Evolutionary conservation across 148 eudicot genomes (phyloP), one percentile per base, ranked within the genome.

Genomic region (Chenopodium album): DNA sequence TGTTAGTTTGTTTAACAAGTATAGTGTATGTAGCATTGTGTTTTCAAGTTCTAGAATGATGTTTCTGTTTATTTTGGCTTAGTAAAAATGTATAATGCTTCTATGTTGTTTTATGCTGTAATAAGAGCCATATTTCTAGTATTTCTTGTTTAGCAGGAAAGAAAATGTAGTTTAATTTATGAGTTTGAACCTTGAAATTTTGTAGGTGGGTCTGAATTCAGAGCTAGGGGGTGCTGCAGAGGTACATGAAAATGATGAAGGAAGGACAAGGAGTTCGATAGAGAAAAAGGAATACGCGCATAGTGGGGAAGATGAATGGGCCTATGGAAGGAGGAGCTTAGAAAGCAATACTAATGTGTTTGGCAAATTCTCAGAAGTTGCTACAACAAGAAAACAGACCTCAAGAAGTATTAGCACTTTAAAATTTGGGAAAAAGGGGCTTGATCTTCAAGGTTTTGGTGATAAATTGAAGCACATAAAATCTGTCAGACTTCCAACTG

Each of bases 391-490:
- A 85, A 87, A 85, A 69, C 82, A 50, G 23, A 77, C 91, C 10
- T 70, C 85, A 47, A 87, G 93, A 88, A 93, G 92, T 81, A 79
- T 76, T 14, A 90, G 82, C 76, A 85, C 92, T 67, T 76, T 93
- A n/a, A 86, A 79, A 60, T 84, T 88, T 56, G 89, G 86, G 76
- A 86, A 91, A 47, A 89, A 88, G 78, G 88, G 80, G 31, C 87
- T 82, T 56, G 92, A 85, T 81, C 69, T 85, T 20, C 88, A 87
- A n/a, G 85, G 86, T 34, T 62, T 86, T 13, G 82, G 83, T 85
- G 85, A 86, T 78, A 90, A 89, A 83, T 78, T 93, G 74, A 95
- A 90, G 84, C 94, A 93, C 70, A 84, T 85, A 76, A 93, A 89
- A 82, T 95, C 97, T 9, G 91, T 88, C 73, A 85, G 87, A 76